phyloP scores from a whole-genome alignment of 768 basidiomycete species.

The Agrocybe pediades region DNA sequence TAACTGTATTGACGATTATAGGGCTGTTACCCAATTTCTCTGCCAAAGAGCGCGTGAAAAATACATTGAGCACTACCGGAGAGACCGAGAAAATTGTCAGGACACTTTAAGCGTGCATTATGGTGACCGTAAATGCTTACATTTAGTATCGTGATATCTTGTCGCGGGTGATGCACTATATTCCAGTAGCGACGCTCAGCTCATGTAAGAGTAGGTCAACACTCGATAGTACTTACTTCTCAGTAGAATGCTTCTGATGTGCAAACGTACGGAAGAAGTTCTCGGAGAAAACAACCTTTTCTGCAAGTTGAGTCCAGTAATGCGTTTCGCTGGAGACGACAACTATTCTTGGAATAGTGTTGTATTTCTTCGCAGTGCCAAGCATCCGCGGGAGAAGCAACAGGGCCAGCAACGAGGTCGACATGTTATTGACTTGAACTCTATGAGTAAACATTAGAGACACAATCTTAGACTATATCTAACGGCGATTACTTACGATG shows the following conservation, averaged over 20 bases:
- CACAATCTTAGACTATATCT: not conserved
- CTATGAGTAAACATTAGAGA: slow-evolving; percentile 25
- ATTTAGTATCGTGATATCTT: slow-evolving; percentile 5
- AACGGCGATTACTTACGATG: slow-evolving; percentile 24
- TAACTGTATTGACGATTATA: slow-evolving; percentile 35
- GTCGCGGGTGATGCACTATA: not conserved
- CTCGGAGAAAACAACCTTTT: slow-evolving; percentile 21
- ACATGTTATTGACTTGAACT: slow-evolving; percentile 48
- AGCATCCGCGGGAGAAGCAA: slow-evolving; percentile 44
- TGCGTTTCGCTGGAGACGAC: slow-evolving; percentile 48
- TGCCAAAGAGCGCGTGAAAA: slow-evolving; percentile 37
- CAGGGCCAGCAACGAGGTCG: slow-evolving; percentile 39
- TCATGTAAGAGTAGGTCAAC: not conserved
- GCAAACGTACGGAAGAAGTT: slow-evolving; percentile 33
- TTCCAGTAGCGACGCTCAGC: not conserved
- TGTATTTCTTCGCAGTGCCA: slow-evolving; percentile 31
- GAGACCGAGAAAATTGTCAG: not conserved
- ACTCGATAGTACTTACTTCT: slow-evolving; percentile 15
- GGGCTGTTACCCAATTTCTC: slow-evolving; percentile 25
- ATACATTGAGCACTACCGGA: slow-evolving; percentile 38
- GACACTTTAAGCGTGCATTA: no score
- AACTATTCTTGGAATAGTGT: slow-evolving; percentile 36
- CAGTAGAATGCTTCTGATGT: slow-evolving; percentile 29
- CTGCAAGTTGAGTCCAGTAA: slow-evolving; percentile 25
- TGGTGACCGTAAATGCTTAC: not conserved